Conservation (phyloP, 1,284 basidiomycete genomes). For the Inonotus obliquus region DNA sequence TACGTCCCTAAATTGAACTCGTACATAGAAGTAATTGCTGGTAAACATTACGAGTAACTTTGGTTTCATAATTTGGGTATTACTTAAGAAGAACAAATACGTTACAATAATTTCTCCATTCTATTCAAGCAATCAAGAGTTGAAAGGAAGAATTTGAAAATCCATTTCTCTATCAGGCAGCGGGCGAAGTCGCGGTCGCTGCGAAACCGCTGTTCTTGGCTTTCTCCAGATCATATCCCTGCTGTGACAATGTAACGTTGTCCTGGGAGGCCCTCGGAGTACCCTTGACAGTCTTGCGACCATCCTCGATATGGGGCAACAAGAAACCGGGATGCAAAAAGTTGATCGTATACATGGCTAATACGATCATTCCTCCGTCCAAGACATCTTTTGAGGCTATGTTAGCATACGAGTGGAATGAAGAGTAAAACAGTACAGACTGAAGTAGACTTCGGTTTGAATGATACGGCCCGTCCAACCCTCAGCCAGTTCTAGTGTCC, state of each 20-base stretch:
- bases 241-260: not conserved
- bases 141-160: too few relatives aligned
- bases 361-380: conserved; percentile 30
- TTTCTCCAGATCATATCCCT: not conserved
- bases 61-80: too few relatives aligned
- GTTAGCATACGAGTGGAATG: not conserved
- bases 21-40: too few relatives aligned
- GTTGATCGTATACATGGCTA: conserved; percentile 28
- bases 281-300: not conserved
- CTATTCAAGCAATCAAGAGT: too few relatives aligned
- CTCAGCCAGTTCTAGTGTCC: conserved; percentile 34
- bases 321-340: conserved; percentile 25
- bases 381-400: conserved; percentile 25
- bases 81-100: too few relatives aligned
- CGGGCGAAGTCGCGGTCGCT: not conserved
- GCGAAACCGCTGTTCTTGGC: not conserved
- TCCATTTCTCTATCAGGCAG: not conserved
- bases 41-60: too few relatives aligned
- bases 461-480: conserved; percentile 36
- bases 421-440: conserved; percentile 24
- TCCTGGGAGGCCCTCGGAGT: not conserved
- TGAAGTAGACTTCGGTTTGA: conserved; percentile 34
- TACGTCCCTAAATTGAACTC: too few relatives aligned
- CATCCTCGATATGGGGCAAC: not conserved
- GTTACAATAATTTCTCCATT: too few relatives aligned